phyloP scores from a whole-genome alignment of 495 filamentous ascomycete genomes.

The Aspergillus affinis region DNA sequence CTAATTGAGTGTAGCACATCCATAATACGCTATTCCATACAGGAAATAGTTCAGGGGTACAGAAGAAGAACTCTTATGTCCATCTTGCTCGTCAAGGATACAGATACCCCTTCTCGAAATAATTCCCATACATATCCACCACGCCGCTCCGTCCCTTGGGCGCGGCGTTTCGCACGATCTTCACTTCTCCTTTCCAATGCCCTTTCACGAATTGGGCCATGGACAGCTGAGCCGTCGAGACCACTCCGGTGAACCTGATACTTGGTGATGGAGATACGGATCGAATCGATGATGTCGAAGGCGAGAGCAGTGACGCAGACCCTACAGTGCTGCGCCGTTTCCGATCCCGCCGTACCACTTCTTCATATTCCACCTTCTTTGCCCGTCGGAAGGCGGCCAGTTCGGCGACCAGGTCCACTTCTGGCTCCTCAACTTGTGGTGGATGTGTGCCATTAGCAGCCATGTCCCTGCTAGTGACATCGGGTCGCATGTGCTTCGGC shows the following conservation, averaged over 20 bases:
- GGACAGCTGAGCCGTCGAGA: conserved; percentile 22
- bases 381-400: conserved; percentile 47
- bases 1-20: neutral
- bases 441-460: neutral
- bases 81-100: conserved; percentile 40
- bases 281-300: conserved; percentile 8
- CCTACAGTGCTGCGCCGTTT: conserved; percentile 27
- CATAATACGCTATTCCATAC: neutral
- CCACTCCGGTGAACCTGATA: neutral
- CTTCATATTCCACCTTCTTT: conserved; percentile 48
- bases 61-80: neutral
- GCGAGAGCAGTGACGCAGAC: conserved; percentile 17
- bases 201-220: conserved; percentile 46
- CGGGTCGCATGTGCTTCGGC: neutral
- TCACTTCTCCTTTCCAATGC: conserved; percentile 56
- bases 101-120: conserved; percentile 53
- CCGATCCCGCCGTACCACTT: conserved; percentile 29
- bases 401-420: conserved; percentile 49
- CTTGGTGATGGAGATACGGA: conserved; percentile 18
- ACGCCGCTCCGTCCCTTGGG: conserved; percentile 43
- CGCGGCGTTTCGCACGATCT: conserved; percentile 46
- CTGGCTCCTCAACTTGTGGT: conserved; percentile 16
- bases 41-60: neutral
- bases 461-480: neutral
- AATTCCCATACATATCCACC: conserved; percentile 55